Evolutionary conservation across 116 monocot species (phyloP), one percentile per base, ranked within the genome.

Genomic region (Papilionanthe hybrid): DNA sequence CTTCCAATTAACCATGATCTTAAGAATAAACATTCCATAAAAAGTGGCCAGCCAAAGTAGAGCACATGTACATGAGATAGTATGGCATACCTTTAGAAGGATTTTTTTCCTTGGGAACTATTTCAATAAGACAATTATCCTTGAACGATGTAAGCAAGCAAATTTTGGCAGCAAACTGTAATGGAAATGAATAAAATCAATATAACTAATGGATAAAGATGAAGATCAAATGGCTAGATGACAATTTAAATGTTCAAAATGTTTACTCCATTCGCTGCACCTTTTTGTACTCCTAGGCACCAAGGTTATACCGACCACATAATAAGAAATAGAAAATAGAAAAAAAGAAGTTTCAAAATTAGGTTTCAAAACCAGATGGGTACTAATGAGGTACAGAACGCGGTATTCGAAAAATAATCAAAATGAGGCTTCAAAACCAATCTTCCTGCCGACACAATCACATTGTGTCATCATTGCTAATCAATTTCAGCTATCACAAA

Each of bases 121-220:
- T 94, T 84, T 94, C 91, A 74, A 94, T 88, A 10, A 92, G 77
- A 85, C 90, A 90, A 30, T 87, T 94, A 63, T 94, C 87, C 81
- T 88, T 94, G 65, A 94, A 94, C 76, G 94, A 94, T 78, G 94
- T 92, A 57, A 94, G 81, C 80, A 94, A 77, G 80, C 90, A 94
- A 74, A 94, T 94, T 81, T 92, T 94, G 77, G 90, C 92, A 83
- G 83, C 82, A 90, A 82, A 94, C 94, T 94, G 88, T 58, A 85
- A 72, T 37, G 69, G 32, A 63, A 69, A 69, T 37, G 69, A 69
- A 37, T 18, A 22, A 8, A 23, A 69, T 73, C 27, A 73, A 44
- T 44, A 44, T 23, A 73, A 45, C 43, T n/a, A 44, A 43, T 44
- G 29, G 44, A 2, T 72, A 9, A 3, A 9, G 19, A 73, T 37